Evolutionary conservation across 2,329 filamentous ascomycete species (phyloP), one percentile per base, ranked within the genome.

Genomic region (Curvularia lunata): DNA sequence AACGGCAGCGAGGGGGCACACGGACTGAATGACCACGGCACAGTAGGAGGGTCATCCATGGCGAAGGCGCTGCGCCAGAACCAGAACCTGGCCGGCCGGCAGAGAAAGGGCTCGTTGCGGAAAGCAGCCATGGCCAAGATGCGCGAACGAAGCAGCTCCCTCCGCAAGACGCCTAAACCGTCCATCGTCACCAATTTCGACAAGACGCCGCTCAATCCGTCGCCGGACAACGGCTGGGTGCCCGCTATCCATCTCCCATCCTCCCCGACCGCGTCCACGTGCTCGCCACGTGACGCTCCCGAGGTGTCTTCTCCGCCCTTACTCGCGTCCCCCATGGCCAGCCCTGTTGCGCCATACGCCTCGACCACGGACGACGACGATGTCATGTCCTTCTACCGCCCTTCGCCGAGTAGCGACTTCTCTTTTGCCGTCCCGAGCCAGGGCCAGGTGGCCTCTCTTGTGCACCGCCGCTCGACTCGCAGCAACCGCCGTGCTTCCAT

Each of bases 361-460:
- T 91, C 88, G 25, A 92, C 90, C 3, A 96, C 91, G 1, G 91
- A 96, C 72, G 92, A 96, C 58, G 92, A 96, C 61, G 91, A 96
- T 49, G 78, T 86, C 16, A 79, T 92, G 28, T 87, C 89, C 37
- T 88, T 93, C 66, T 75, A 74, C 49, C 77, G 71, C 7, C 75
- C 74, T 34, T 63, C 75, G 27, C 54, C 63, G 55, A 80, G 78
- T 55, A 80, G 72, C 40, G 79, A 81, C 9, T 80, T 81, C 18
- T 75, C 80, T 25, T 72, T 69, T 58, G 62, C 61, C 51, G 56
- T 64, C 6, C 63, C 66, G 30, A 54, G 61, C 25, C 65, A 64
- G 48, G 59, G 54, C 42, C 56, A 66, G 18, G 47, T 59, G n/a
- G 58, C 65, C 10, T 64, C 68, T 38, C 61, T 75, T 19, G 67